Base-by-base conservation (phyloP, 345 rosid species). In the Eutrema japonicum region DNA sequence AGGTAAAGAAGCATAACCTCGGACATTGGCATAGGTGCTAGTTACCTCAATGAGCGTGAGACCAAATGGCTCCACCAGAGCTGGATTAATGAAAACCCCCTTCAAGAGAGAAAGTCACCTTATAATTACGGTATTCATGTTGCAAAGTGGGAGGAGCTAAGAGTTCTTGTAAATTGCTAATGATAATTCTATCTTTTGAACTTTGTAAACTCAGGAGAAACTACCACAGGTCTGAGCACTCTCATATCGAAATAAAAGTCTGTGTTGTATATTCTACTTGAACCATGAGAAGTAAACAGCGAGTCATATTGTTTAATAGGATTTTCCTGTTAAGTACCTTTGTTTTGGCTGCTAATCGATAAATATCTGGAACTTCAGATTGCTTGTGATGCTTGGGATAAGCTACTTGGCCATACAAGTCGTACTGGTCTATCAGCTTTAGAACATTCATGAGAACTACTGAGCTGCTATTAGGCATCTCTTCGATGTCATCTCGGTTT, bases 11-110 rank as follows among this genome's bases (percentile, higher is more conserved):
- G 82, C 69, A 76, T 57, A 70, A 55, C 56, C 35, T 45, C 3
- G 26, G 22, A 46, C 42, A 37, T 18, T 63, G 66, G 58, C 13
- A 56, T 68, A 56, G 7, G 65, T 48, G 18, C 66, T 64, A 66
- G 68, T 71, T 71, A 89, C 98, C 97, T 92, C 99, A 51, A 92
- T 95, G 76, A 92, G 82, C 5, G 99, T 95, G 77, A 92, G 97
- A 47, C 99, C 97, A 78, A 92, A 95, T 11, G 99, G 99, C 77
- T 95, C 99, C 36, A 95, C 96, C 60, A 95, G 54, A 58, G 99
- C 97, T 45, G 99, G 99, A 84, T 95, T 95, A 51, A 95, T 92
- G 87, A 95, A 95, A 68, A 95, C 99, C 35, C 99, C 99, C 99
- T 76, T 70, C 35, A 70, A 63, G 46, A 76, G 71, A 76, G 71